These are phyloP conservation scores for Rosa chinensis DNA, from an alignment of 306 rosid species.

Conservation along the genomic window DNA sequence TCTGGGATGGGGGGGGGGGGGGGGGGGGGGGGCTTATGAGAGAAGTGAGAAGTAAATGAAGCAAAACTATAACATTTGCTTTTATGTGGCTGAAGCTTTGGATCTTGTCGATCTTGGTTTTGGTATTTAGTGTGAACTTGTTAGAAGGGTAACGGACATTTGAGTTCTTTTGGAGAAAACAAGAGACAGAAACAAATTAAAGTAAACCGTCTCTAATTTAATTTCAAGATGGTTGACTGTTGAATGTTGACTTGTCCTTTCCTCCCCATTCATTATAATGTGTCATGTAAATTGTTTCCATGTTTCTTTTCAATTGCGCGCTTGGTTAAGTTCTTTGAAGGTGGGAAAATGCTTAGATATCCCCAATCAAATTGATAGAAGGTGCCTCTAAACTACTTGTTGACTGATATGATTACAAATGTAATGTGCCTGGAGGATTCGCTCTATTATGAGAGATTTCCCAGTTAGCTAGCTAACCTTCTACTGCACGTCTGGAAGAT, in stretches of 20 bases:
- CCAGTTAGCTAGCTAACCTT: background rate
- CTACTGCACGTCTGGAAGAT: background rate
- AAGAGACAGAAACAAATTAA: conserved; percentile 1
- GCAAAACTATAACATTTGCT: background rate
- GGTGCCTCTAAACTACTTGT: background rate
- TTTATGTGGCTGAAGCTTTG: background rate
- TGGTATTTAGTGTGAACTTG: conserved; percentile 5
- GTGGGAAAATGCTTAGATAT: background rate
- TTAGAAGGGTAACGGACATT: background rate
- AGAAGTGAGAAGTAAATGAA: background rate
- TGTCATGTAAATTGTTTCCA: background rate
- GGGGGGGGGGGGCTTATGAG: background rate
- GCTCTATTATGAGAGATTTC: background rate
- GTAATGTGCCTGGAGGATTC: background rate
- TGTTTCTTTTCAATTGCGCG: background rate
- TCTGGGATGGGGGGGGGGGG: background rate
- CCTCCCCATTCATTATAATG: background rate
- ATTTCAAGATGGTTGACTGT: conserved; percentile 30
- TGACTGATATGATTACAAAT: background rate
- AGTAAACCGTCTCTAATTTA: background rate
- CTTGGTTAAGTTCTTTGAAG: background rate
- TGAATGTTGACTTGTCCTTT: conserved; percentile 29
- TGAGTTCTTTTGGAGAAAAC: conserved; percentile 4
- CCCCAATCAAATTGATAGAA: background rate
- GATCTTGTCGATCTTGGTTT: conserved; percentile 1